Conservation (phyloP, 495 filamentous ascomycete species). For the Xeromyces bisporus region DNA sequence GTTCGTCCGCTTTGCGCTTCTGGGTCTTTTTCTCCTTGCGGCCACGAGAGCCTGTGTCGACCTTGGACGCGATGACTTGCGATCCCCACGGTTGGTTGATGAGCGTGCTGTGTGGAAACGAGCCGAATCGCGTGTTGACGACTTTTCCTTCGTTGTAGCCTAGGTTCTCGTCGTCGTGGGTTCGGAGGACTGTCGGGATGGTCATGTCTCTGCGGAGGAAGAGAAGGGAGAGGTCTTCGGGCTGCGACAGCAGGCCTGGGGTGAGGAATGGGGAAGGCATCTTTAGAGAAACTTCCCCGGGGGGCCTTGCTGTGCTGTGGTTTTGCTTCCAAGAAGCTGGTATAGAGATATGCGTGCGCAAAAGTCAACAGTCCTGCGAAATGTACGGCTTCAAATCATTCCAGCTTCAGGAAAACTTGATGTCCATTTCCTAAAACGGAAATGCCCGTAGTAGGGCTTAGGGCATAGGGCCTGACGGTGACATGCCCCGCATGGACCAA, state of each 20-base stretch:
- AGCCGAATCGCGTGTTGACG: constrained; percentile 85
- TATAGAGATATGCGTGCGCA: too few relatives aligned
- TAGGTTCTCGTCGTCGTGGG: constrained; percentile 38
- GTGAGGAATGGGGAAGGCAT: constrained; percentile 57
- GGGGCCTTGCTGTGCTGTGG: too few relatives aligned
- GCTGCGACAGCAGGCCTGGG: constrained; percentile 36
- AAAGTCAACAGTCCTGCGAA: too few relatives aligned
- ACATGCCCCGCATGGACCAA: constrained; percentile 7
- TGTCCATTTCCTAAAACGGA: background rate
- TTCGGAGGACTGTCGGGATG: constrained; percentile 52
- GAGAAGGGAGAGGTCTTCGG: constrained; percentile 52
- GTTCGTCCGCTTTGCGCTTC: constrained; percentile 38
- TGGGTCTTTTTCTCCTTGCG: constrained; percentile 25
- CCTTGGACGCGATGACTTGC: constrained; percentile 75
- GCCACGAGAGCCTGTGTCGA: constrained; percentile 72
- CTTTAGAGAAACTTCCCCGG: too few relatives aligned
- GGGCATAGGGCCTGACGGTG: constrained; percentile 10
- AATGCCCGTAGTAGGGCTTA: constrained; percentile 16
- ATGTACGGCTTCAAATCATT: too few relatives aligned
- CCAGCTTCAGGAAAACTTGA: constrained; percentile 10
- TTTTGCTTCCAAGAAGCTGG: too few relatives aligned
- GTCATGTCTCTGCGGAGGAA: constrained; percentile 72
- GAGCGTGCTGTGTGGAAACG: constrained; percentile 82
- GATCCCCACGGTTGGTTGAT: constrained; percentile 73
- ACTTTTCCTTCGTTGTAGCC: constrained; percentile 71